These are phyloP conservation scores for Nadsonia starkeyi-henricii DNA, from an alignment of 1,139 yeast genomes.

Conservation along the genomic window DNA sequence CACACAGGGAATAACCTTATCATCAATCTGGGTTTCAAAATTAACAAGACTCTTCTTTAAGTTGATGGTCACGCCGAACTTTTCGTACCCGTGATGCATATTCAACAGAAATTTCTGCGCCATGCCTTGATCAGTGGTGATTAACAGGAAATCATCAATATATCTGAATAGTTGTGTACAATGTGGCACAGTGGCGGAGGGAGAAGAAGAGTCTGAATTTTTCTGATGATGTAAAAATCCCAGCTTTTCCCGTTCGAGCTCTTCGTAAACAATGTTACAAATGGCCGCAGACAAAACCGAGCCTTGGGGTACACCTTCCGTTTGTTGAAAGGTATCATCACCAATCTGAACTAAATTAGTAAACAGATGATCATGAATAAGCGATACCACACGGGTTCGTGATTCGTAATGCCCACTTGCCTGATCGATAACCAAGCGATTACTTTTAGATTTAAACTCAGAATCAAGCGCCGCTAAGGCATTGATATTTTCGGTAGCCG, in stretches of 20 bases:
- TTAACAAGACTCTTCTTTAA: neutral
- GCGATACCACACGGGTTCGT: constrained; percentile 8
- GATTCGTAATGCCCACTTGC: constrained; percentile 1
- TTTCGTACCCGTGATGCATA: neutral
- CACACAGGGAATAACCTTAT: neutral
- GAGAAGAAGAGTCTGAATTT: constrained; percentile 14
- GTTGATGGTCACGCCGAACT: neutral
- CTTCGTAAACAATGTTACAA: constrained; percentile 63
- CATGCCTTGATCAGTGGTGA: constrained; percentile 31
- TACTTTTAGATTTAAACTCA: neutral
- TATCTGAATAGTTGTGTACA: constrained; percentile 40
- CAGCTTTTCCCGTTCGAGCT: constrained; percentile 37
- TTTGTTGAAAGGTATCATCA: constrained; percentile 31
- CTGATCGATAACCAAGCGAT: constrained; percentile 6
- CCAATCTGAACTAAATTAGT: constrained; percentile 27
- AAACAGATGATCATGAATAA: constrained; percentile 28
- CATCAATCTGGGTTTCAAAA: neutral
- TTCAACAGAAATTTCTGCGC: constrained; percentile 17
- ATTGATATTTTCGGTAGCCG: neutral
- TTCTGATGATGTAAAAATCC: constrained; percentile 19
- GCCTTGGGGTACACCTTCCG: constrained; percentile 76
- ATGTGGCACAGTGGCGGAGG: too few relatives aligned
- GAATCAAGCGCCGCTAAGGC: neutral
- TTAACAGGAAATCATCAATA: constrained; percentile 75
- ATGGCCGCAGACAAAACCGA: constrained; percentile 61